Base-by-base conservation (phyloP, 2,329 filamentous ascomycete species). In the Fusarium kyushuense region DNA sequence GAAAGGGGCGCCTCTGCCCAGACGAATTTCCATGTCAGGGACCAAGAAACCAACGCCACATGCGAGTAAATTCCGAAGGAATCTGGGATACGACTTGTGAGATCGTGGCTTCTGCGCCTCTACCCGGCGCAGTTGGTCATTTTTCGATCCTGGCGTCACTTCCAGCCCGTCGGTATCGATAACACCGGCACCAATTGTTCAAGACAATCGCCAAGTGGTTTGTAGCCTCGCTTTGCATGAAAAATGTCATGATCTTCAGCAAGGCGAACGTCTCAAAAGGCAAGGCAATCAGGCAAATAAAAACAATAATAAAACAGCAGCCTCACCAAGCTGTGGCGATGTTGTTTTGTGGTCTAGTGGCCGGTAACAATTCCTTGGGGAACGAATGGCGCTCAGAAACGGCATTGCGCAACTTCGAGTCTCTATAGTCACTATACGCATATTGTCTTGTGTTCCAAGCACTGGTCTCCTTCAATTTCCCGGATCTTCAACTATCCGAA, bases 61-160 rank as follows among this genome's bases (percentile, higher is more conserved):
- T 30, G n/a, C 21, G 30, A 43, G 11, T 51, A 17, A 38, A 38
- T 38, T 38, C 11, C 10, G 35, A 43, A 65, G 25, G 33, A 46
- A 53, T 60, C 35, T 36, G 30, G 45, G 54, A 47, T 58, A 35
- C 58, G 60, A 40, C 40, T 64, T 35, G 41, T 54, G 43, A 57
- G 61, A 69, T 69, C 57, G 61, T 72, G 67, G 58, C 54, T 61
- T 63, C 49, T 57, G 43, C 56, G 52, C 54, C 58, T 41, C 51
- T 40, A 40, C 49, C 41, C 46, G 54, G 52, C 59, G 43, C 54
- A 54, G 16, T 54, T 63, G 38, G 59, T 40, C 49, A 36, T 58
- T 46, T 21, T 47, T 58, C 66, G 71, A 73, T 72, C 61, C 56
- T 45, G 49, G 47, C 23, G 58, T 54, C 53, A 49, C 56, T 53